Conservation (phyloP, 2,329 filamentous ascomycete genomes). For the Chrysoporthe puriensis region DNA sequence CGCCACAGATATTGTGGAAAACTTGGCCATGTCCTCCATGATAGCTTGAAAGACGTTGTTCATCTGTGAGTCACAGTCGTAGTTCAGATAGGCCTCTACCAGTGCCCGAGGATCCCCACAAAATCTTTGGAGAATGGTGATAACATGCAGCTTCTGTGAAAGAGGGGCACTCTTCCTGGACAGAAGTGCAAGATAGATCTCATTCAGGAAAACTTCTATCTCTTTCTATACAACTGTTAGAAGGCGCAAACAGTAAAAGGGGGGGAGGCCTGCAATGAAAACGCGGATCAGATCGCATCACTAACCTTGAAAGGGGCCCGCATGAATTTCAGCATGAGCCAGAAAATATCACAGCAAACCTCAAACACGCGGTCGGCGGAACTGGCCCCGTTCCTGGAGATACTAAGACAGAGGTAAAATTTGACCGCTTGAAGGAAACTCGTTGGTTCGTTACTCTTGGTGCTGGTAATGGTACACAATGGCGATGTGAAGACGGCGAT, state of each 20-base stretch:
- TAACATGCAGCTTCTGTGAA: slow-evolving; percentile 91
- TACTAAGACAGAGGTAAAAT: slow-evolving; percentile 92
- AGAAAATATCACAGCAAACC: slow-evolving; percentile 96
- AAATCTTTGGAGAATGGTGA: slow-evolving; percentile 81
- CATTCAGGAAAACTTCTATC: slow-evolving; percentile 95
- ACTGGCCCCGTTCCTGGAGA: slow-evolving; percentile 93
- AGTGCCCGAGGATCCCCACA: slow-evolving; percentile 84
- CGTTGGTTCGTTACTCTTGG: slow-evolving; percentile 84
- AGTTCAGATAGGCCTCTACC: slow-evolving; percentile 96
- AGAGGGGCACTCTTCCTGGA: slow-evolving; percentile 84
- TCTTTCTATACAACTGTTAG: slow-evolving; percentile 70
- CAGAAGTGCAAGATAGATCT: slow-evolving; percentile 91
- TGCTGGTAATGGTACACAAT: slow-evolving; percentile 88
- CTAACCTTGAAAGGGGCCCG: slow-evolving; percentile 87
- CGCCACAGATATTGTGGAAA: slow-evolving; percentile 77
- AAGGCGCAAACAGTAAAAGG: background rate
- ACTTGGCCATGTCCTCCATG: slow-evolving; percentile 89
- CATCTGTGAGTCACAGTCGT: slow-evolving; percentile 92
- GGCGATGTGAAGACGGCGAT: slow-evolving; percentile 89
- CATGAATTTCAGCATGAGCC: slow-evolving; percentile 94
- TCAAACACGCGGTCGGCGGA: slow-evolving; percentile 92
- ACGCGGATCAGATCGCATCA: slow-evolving; percentile 18
- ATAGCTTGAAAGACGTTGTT: slow-evolving; percentile 97
- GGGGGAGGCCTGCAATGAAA: background rate
- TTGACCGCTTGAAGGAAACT: slow-evolving; percentile 94